Base-by-base conservation (phyloP, 352 stramenopile genomes). In the Phytophthora cactorum region DNA sequence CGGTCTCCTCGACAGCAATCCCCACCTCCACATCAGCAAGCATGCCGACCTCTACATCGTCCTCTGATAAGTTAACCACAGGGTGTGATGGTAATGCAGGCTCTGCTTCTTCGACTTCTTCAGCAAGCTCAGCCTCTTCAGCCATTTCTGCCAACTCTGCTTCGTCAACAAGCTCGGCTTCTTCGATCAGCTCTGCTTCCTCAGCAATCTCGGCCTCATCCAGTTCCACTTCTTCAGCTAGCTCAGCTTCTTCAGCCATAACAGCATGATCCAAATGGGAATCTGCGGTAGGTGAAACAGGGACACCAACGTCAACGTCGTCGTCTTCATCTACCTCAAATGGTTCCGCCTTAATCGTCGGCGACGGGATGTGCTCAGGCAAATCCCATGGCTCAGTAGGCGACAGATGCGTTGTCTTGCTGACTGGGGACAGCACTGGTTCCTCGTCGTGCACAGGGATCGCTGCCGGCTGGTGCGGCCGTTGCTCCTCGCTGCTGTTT, bases 21-120 rank as follows among this genome's bases (percentile, higher is more conserved):
- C 74, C 75, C 52, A 81, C 54, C 32, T 73, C 75, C 9, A 77
- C 65, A 60, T 82, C 66, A 28, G 69, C 73, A 50, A 86, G 64
- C 58, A 77, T 64, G 1, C 72, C 78, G 11, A 79, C 59, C 50
- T 83, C 73, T 11, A 83, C 72, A 25, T 71, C 66, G 39, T 58
- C 59, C 7, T 69, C 68, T 22, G 9, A 11, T 11, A 45, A 63
- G 14, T 47, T 54, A 7, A 56, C 28, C 27, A 66, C 53, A 5
- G 67, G 56, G 14, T 65, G 39, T n/a, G 63, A 60, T 22, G 63
- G 27, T 31, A 72, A 36, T 28, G 45, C 45, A 36, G 31, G 51
- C 28, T 70, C 62, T 49, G 45, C 44, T 58, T 75, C 62, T 34
- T 72, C 52, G 15, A 39, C 55, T 49, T 69, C 64, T 60, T 71